Conservation (phyloP, 805 yeast species). For the Danielia reshetovae region DNA sequence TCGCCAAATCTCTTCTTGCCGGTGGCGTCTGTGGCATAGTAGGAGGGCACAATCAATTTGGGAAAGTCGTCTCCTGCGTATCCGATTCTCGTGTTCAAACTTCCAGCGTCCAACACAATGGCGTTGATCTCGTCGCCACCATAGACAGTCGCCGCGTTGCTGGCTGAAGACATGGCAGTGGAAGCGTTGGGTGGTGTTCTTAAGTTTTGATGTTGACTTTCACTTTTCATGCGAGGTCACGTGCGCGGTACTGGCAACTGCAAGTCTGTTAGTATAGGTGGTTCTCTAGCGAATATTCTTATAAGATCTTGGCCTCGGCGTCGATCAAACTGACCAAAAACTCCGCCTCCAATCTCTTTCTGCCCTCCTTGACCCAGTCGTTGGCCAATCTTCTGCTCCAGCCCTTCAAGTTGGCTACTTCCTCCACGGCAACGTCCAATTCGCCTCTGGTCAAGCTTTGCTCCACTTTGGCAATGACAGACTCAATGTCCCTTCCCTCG, state of each 20-base stretch:
- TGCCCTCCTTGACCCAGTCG: slow-evolving; percentile 88
- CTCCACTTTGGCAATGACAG: slow-evolving; percentile 82
- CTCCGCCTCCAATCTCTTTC: slow-evolving; percentile 86
- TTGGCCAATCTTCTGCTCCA: slow-evolving; percentile 88
- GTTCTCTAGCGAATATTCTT: too few species aligned
- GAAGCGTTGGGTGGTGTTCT: too few species aligned
- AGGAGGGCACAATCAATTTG: slow-evolving; percentile 67
- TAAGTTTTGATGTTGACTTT: too few species aligned
- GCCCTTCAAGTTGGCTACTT: slow-evolving; percentile 83
- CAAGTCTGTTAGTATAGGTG: too few species aligned
- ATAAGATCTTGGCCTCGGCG: slow-evolving; percentile 52
- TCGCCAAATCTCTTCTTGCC: slow-evolving; percentile 33
- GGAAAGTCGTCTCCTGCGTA: slow-evolving; percentile 93
- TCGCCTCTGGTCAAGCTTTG: slow-evolving; percentile 69
- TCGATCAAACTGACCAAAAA: slow-evolving; percentile 69
- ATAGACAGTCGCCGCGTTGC: slow-evolving; percentile 18
- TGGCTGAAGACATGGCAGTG: slow-evolving; percentile 12
- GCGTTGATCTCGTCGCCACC: slow-evolving; percentile 83
- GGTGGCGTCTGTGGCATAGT: slow-evolving; percentile 35
- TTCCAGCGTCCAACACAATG: slow-evolving; percentile 87
- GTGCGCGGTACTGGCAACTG: too few species aligned
- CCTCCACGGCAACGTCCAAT: slow-evolving; percentile 87
- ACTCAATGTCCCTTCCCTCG: slow-evolving; percentile 78
- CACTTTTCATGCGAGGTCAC: background rate
- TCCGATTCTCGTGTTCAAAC: slow-evolving; percentile 78